Evolutionary conservation across 2,329 filamentous ascomycete genomes (phyloP), one percentile per base, ranked within the genome.

Genomic region (Botryotinia calthae): DNA sequence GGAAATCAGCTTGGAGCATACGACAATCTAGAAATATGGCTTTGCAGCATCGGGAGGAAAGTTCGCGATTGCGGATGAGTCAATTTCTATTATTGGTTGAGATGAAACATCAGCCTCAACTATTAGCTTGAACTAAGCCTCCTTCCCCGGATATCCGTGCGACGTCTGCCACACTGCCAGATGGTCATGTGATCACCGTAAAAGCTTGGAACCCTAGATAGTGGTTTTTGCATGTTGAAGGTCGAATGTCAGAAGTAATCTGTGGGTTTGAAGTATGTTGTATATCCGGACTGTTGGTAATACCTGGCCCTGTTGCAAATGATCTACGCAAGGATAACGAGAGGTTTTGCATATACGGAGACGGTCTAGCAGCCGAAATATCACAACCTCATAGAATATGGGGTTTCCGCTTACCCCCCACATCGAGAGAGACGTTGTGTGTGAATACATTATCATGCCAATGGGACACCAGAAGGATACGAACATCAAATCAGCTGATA

Each of bases 401-500:
- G 51, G 46, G 28, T 66, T 66, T 51, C 14, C 18, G 63, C 44
- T 51, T 51, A 48, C 44, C 44, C 44, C n/a, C 63, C 63, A 65
- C 62, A 40, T 37, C 34, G 2, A 25, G 14, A 65, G 62, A 65
- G 44, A 48, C 44, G 44, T 65, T 40, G 28, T 48, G 28, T 34
- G 31, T 61, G 58, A 61, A 37, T 61, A 25, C 12, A 12, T 1
- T 48, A 48, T 31, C 28, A 48, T 46, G 28, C 63, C 44, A 65
- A 66, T 40, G 31, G 44, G 12, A 37, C 46, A 54, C 34, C 31
- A 67, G 12, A 40, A 40, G 18, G 8, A 54, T 67, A 67, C 46
- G 64, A 67, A 42, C 2, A 56, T 42, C 20, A n/a, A 22, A 67
- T 67, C 64, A 56, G 64, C 64, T 67, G 64, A 67, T 67, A 48